Conservation (phyloP, 2,329 filamentous ascomycete species). For the Pestalotiopsis sp. region DNA sequence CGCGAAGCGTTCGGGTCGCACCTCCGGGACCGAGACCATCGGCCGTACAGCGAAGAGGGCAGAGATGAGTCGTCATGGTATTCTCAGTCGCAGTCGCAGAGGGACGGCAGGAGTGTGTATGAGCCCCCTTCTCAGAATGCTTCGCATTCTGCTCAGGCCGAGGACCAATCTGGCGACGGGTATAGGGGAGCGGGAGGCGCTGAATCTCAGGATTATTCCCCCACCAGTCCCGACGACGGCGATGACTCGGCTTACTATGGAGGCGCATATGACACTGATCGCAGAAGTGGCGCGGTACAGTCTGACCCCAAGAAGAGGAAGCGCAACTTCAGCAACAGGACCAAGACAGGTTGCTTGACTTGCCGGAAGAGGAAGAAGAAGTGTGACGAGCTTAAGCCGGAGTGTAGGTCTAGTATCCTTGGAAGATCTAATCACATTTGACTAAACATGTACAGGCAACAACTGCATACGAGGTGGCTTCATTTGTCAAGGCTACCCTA, state of each 20-base stretch:
- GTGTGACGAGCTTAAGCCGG: constrained; percentile 91
- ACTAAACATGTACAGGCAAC: constrained; percentile 57
- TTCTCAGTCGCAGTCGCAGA: constrained; percentile 44
- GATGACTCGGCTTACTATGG: constrained; percentile 47
- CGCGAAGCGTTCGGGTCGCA: constrained; percentile 47
- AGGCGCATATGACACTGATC: constrained; percentile 48
- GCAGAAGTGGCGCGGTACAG: constrained; percentile 52
- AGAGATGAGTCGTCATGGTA: constrained; percentile 51
- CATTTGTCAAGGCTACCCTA: constrained; percentile 87
- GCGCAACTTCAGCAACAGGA: constrained; percentile 89
- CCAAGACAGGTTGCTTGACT: constrained; percentile 93
- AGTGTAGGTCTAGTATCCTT: constrained; percentile 65
- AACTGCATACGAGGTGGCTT: constrained; percentile 93
- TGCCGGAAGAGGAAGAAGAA: constrained; percentile 95
- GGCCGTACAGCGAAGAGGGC: constrained; percentile 46
- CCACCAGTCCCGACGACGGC: constrained; percentile 58
- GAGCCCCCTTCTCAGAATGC: constrained; percentile 50
- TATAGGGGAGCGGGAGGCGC: constrained; percentile 43
- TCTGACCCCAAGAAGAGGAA: constrained; percentile 71
- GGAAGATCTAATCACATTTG: neutral
- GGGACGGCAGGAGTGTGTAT: constrained; percentile 49
- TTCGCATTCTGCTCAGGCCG: constrained; percentile 46
- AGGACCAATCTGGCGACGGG: constrained; percentile 52
- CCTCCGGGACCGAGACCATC: constrained; percentile 45
- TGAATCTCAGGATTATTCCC: constrained; percentile 49